phyloP scores from a whole-genome alignment of 257 asterid species.

The Fraxinus excelsior region DNA sequence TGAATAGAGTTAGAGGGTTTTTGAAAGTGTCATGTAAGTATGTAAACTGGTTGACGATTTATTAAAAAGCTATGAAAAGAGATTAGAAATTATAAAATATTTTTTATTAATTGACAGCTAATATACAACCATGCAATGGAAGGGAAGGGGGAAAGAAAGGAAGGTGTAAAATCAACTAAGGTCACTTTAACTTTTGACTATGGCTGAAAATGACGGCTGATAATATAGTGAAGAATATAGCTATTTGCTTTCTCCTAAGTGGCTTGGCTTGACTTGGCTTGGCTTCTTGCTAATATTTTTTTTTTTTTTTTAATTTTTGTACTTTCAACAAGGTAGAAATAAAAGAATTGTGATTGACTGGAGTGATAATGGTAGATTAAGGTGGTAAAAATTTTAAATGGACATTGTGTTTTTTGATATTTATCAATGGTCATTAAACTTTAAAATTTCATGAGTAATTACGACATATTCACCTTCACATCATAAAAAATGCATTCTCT shows the following conservation, averaged over 20 bases:
- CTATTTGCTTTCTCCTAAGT: background rate
- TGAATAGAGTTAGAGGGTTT: constrained; percentile 28
- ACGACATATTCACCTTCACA: too few relatives aligned
- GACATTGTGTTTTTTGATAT: too few relatives aligned
- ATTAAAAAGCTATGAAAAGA: constrained; percentile 18
- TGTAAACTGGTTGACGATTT: constrained; percentile 4
- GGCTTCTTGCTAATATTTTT: too few relatives aligned
- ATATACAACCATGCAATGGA: constrained; percentile 41
- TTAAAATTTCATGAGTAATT: too few relatives aligned
- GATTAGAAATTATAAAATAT: background rate
- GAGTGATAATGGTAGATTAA: too few relatives aligned
- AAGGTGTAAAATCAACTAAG: constrained; percentile 23
- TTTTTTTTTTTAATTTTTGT: too few relatives aligned
- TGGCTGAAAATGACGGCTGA: constrained; percentile 30
- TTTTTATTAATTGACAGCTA: constrained; percentile 43
- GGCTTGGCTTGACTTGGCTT: background rate
- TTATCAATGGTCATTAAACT: too few relatives aligned
- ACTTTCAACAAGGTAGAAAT: too few relatives aligned
- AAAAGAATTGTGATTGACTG: too few relatives aligned
- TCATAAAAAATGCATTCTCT: too few relatives aligned
- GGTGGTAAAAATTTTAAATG: too few relatives aligned
- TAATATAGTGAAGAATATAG: background rate
- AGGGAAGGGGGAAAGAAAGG: constrained; percentile 26
- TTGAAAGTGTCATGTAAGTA: constrained; percentile 29
- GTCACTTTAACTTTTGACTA: constrained; percentile 29